Evolutionary conservation across 2,329 filamentous ascomycete species (phyloP), one percentile per base, ranked within the genome.

Genomic region (Periconia macrospinosa): DNA sequence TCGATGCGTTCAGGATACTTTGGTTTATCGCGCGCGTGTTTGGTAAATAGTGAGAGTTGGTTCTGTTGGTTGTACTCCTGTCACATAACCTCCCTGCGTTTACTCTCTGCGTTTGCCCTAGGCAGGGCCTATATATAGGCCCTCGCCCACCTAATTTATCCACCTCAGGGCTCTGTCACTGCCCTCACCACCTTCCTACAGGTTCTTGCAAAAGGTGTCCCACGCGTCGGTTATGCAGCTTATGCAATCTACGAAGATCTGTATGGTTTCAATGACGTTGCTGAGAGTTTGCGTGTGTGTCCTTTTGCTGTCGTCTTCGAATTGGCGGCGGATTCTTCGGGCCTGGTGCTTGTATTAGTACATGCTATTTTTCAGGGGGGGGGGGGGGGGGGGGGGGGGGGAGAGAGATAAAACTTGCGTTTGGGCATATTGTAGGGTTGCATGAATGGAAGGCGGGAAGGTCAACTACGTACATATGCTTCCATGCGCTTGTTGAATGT

Each of bases 401-500:
- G 23, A 40, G 11, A 46, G 6, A 52, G 18, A 37, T 41, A 18
- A 11, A 37, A 19, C 23, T 27, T 27, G 23, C 23, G 23, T 27
- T 27, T 27, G 23, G 23, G 23, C 23, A 27, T 27, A 8, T 27
- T 27, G 8, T 27, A 27, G 8, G 3, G 8, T 3, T 27, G 8
- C 8, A 13, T n/a, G 20, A 14, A 43, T 20, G 3, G 17, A 6
- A 40, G 41, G 41, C 14, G 17, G 15, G 18, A 23, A 18, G 1
- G 9, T 17, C 18, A 27, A n/a, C 20, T 15, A 52, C 57, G 54
- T 44, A 64, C 61, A 52, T 64, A 64, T 30, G 49, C 42, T 44
- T 64, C 56, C 56, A 62, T 62, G 13, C 61, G 50, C 17, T 54
- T 53, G 42, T 53, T 54, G 40, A 60, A 62, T 0, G 57, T 61